These are phyloP conservation scores for Scheffersomyces illinoinensis DNA, from an alignment of 1,139 yeast species.

Conservation along the genomic window DNA sequence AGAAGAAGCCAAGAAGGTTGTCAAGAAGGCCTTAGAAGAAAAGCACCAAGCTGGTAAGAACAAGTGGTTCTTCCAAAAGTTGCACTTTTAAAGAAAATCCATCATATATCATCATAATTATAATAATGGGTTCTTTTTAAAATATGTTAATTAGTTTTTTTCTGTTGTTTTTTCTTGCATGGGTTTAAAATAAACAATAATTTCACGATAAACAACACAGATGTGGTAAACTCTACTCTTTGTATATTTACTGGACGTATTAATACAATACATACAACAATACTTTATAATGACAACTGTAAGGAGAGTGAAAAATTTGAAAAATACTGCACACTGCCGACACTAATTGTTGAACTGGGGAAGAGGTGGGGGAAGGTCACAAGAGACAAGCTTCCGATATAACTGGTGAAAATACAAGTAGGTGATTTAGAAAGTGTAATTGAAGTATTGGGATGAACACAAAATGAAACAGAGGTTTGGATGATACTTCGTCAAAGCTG, in stretches of 20 bases:
- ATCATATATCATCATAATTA: slow-evolving; percentile 1
- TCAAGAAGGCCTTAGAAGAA: slow-evolving; percentile 99
- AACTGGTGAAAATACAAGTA: not conserved
- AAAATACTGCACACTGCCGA: not conserved
- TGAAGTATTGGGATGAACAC: too few species aligned
- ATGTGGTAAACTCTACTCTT: slow-evolving; percentile 5
- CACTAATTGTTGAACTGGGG: not conserved
- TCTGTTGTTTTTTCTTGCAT: slow-evolving; percentile 29
- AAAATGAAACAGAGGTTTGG: too few species aligned
- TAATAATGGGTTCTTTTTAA: slow-evolving; percentile 9
- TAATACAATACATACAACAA: slow-evolving; percentile 4
- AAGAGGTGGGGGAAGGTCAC: not conserved
- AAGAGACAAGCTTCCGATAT: not conserved
- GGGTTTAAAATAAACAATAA: slow-evolving; percentile 36
- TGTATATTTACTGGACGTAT: slow-evolving; percentile 10
- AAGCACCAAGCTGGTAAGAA: slow-evolving; percentile 99
- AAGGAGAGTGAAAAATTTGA: not conserved
- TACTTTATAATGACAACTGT: not conserved
- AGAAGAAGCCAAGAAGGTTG: slow-evolving; percentile 98
- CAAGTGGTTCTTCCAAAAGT: slow-evolving; percentile 99
- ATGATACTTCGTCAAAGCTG: too few species aligned
- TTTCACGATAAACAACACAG: slow-evolving; percentile 7
- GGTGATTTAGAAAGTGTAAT: not conserved
- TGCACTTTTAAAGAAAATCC: slow-evolving; percentile 72
- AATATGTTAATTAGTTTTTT: slow-evolving; percentile 22